Evolutionary conservation across 305 asterid genomes (phyloP).

Genomic region (Nicotiana rustica): DNA sequence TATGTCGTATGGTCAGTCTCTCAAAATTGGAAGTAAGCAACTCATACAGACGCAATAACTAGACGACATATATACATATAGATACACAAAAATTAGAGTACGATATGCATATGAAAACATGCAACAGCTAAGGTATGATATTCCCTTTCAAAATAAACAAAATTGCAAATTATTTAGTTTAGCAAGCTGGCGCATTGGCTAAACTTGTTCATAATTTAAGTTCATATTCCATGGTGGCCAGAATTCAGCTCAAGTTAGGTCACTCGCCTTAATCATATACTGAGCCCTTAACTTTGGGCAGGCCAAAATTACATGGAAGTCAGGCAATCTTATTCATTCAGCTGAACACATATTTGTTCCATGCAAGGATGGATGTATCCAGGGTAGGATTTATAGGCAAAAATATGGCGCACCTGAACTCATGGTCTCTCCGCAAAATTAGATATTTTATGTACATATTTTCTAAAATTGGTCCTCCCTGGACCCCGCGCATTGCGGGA

Average conservation of each 20-base stretch:
- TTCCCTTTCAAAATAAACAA: slow-evolving; percentile 18
- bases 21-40: slow-evolving; percentile 1
- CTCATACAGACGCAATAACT: neutral
- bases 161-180: neutral
- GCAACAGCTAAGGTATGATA: neutral
- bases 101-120: neutral
- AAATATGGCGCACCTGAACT: too few relatives aligned
- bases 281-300: neutral
- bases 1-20: neutral
- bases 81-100: neutral
- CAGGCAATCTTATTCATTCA: neutral
- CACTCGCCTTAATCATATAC: slow-evolving; percentile 16
- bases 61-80: neutral
- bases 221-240: slow-evolving; percentile 11
- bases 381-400: too few relatives aligned
- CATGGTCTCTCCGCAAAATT: too few relatives aligned
- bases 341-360: neutral
- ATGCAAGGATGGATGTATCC: slow-evolving; percentile 21
- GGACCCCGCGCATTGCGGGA: too few relatives aligned
- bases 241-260: neutral
- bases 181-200: neutral
- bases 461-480: too few relatives aligned
- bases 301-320: neutral
- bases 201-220: slow-evolving; percentile 4
- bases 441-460: too few relatives aligned